Evolutionary conservation across 2,329 filamentous ascomycete genomes (phyloP), one percentile per base, ranked within the genome.

Genomic region (Myriosclerotinia scirpicola): DNA sequence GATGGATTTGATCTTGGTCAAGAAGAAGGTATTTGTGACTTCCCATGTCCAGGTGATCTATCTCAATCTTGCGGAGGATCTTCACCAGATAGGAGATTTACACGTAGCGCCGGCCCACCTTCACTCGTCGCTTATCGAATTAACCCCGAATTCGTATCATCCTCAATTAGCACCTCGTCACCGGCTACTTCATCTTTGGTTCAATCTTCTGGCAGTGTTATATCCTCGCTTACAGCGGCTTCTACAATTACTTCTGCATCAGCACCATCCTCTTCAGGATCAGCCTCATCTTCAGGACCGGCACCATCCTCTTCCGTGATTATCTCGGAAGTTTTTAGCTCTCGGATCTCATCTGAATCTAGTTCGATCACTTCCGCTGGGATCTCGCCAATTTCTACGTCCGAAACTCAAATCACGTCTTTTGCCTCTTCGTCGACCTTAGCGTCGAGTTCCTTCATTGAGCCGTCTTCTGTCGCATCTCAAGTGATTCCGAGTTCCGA

Each of bases 11-110:
- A 58, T 38, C n/a, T 58, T 8, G 63, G 34, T 14, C 40, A 58
- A 50, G 4, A 20, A 20, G 42, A 50, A 8, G 46, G 54, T n/a
- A 15, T 14, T 52, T 64, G 62, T 14, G 30, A 64, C 42, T 64
- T 48, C 2, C 53, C 42, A 48, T 64, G 62, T 22, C 42, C 62
- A 50, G 62, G 34, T 9, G 40, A 64, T n/a, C 1, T 20, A 58
- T 58, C 52, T 17, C 40, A 64, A 38, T 42, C 54, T 30, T 64
- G 62, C 40, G 62, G 62, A 38, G 62, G 62, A 14, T 15, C 14
- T 40, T n/a, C 62, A 26, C 6, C 53, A 12, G 20, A n/a, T 5
- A 50, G 17, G 6, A 58, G 53, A n/a, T 56, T 64, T 12, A 30
- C 38, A 6, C 30, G 54, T 38, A 53, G 62, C 6, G 26, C 53